Conservation (phyloP, 2,329 filamentous ascomycete species). For the Hymenoscyphus salicellus region DNA sequence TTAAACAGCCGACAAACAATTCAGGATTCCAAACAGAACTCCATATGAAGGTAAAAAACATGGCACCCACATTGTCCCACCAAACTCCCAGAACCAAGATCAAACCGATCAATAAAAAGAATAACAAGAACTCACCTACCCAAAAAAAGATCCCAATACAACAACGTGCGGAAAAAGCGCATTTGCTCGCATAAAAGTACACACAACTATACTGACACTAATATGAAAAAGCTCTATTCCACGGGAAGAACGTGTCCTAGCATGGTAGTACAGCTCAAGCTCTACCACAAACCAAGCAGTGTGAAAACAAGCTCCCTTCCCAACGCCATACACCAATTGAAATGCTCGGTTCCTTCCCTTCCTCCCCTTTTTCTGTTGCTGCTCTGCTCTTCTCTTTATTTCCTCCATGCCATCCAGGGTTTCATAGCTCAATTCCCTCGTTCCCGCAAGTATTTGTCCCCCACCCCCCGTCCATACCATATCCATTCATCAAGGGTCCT, state of each 20-base stretch:
- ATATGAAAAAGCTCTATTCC: too few species aligned
- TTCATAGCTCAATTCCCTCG: neutral
- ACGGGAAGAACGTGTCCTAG: neutral
- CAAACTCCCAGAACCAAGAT: too few species aligned
- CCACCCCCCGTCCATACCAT: neutral
- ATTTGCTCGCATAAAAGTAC: too few species aligned
- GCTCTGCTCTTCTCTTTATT: neutral
- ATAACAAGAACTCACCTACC: too few species aligned
- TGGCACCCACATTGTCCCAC: too few species aligned
- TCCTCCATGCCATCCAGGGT: neutral
- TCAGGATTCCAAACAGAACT: too few species aligned
- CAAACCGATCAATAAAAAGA: too few species aligned
- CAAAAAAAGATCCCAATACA: too few species aligned
- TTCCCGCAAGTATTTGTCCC: neutral
- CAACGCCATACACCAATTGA: conserved; percentile 26
- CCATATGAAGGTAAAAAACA: too few species aligned
- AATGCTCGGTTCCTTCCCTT: conserved; percentile 20
- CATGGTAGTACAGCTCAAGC: neutral
- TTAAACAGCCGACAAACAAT: too few species aligned
- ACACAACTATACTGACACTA: too few species aligned
- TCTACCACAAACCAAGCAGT: neutral
- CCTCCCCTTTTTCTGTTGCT: conserved; percentile 8
- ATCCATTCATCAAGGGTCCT: neutral
- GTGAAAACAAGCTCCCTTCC: neutral
- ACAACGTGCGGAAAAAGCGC: too few species aligned